These are phyloP conservation scores for Tephrocybe sp. DNA, from an alignment of 768 basidiomycete genomes.

Conservation along the genomic window DNA sequence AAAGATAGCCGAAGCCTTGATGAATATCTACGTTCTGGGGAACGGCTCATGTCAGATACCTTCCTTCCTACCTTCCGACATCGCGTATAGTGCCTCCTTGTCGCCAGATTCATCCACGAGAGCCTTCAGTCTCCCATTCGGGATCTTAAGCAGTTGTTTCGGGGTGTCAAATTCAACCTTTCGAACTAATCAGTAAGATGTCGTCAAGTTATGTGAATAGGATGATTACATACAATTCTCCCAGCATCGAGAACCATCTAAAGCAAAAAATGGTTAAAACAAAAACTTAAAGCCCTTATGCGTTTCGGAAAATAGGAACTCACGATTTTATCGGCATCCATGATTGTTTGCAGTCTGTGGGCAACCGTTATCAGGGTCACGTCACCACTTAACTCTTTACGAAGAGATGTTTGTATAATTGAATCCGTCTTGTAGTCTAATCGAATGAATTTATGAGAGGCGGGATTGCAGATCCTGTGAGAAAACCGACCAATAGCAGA, in stretches of 20 bases:
- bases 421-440: conserved; percentile 63
- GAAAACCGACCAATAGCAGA: conserved; percentile 44
- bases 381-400: conserved; percentile 59
- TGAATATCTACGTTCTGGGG: no score
- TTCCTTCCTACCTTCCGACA: conserved; percentile 32
- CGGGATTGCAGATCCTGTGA: not conserved
- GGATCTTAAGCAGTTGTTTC: conserved; percentile 47
- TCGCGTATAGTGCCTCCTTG: conserved; percentile 44
- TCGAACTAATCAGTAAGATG: not conserved
- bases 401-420: conserved; percentile 69
- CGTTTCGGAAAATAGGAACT: no score
- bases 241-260: conserved; percentile 59
- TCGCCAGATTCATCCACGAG: conserved; percentile 66
- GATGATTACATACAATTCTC: conserved; percentile 41
- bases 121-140: conserved; percentile 48
- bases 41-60: no score
- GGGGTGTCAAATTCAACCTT: conserved; percentile 59
- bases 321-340: conserved; percentile 62
- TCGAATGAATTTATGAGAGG: not conserved
- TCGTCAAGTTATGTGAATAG: not conserved
- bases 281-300: no score
- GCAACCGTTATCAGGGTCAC: conserved; percentile 69
- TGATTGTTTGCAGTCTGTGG: conserved; percentile 67
- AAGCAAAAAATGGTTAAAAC: conserved; percentile 12
- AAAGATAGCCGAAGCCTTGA: no score